Conservation (phyloP, 2,329 filamentous ascomycete species). For the Metarhizium humberi region DNA sequence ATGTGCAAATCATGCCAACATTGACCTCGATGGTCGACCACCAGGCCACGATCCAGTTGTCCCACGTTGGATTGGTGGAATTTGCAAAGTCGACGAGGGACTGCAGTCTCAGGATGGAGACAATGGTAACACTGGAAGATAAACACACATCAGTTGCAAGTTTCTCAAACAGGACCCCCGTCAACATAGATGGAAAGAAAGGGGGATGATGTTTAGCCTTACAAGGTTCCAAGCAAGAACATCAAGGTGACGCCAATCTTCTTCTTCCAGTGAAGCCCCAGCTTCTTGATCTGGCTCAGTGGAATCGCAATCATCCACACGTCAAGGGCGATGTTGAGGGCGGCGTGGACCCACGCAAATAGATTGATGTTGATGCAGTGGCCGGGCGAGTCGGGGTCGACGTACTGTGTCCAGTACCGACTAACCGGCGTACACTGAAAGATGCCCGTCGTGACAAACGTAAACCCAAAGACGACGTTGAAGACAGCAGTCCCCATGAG, state of each 20-base stretch:
- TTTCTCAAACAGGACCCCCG: neutral
- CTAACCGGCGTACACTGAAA: slow-evolving; percentile 30
- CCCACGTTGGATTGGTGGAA: slow-evolving; percentile 5
- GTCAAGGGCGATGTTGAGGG: slow-evolving; percentile 2
- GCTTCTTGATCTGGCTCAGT: slow-evolving; percentile 4
- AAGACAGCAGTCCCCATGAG: slow-evolving; percentile 24
- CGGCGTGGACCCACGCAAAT: slow-evolving; percentile 4
- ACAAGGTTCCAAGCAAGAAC: slow-evolving; percentile 7
- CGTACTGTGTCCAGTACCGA: slow-evolving; percentile 33
- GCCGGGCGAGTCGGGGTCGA: slow-evolving; percentile 13
- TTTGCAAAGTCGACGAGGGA: slow-evolving; percentile 5
- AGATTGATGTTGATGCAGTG: slow-evolving; percentile 5
- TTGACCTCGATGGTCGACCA: slow-evolving; percentile 7
- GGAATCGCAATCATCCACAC: slow-evolving; percentile 7
- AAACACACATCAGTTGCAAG: neutral
- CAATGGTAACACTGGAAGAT: slow-evolving; percentile 5
- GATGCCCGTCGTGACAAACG: slow-evolving; percentile 22
- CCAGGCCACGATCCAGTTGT: slow-evolving; percentile 4
- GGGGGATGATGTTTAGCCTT: neutral
- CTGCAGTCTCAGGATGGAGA: slow-evolving; percentile 4
- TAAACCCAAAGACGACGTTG: slow-evolving; percentile 17
- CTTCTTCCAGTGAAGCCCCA: slow-evolving; percentile 5
- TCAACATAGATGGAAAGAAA: no score
- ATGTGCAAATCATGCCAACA: slow-evolving; percentile 6
- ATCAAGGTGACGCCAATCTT: slow-evolving; percentile 5